These are phyloP conservation scores for Phytophthora pistaciae DNA, from an alignment of 352 stramenopile species.

Conservation along the genomic window DNA sequence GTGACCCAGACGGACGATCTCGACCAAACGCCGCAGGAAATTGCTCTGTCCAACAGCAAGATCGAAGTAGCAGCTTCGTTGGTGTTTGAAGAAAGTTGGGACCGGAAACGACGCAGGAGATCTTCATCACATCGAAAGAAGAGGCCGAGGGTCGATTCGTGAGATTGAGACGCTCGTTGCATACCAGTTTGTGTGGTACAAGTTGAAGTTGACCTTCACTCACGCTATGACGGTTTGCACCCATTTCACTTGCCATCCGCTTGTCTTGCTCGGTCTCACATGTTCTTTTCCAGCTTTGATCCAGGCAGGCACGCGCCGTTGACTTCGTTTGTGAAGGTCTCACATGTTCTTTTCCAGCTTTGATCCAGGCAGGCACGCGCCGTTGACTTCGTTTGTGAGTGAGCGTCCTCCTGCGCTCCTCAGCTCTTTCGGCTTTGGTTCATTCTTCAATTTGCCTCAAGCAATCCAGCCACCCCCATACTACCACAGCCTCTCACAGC, in stretches of 20 bases:
- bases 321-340: constrained; percentile 11
- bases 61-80: too few species aligned
- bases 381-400: constrained; percentile 16
- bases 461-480: background rate
- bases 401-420: constrained; percentile 9
- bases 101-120: too few species aligned
- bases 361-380: background rate
- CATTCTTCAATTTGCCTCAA: constrained; percentile 33
- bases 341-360: constrained; percentile 1
- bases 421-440: background rate
- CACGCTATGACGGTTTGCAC: constrained; percentile 13
- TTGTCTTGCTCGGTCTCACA: background rate
- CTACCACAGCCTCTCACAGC: background rate
- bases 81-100: too few species aligned
- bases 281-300: background rate
- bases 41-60: too few species aligned
- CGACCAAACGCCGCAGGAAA: too few species aligned
- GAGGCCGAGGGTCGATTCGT: too few species aligned
- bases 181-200: constrained; percentile 7
- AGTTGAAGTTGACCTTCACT: constrained; percentile 42
- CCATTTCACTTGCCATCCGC: background rate
- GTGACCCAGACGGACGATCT: too few species aligned
- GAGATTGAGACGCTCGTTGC: too few species aligned
- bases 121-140: too few species aligned
- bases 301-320: background rate